Evolutionary conservation across 2,329 filamentous ascomycete genomes (phyloP), one percentile per base, ranked within the genome.

Genomic region (Nothomitra cinnamomea): DNA sequence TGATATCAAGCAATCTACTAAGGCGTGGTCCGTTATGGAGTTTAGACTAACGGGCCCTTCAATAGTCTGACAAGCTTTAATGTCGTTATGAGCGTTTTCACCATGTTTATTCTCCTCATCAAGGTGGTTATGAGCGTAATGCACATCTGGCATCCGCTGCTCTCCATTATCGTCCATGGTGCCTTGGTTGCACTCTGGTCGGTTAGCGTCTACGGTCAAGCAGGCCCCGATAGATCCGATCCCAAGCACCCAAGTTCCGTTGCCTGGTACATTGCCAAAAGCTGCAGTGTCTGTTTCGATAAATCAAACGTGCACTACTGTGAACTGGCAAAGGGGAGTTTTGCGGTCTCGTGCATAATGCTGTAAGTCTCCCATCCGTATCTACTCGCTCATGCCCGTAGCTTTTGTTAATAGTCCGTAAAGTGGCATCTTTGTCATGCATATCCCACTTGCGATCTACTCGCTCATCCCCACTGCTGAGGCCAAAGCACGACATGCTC

Each of bases 241-340:
- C 67, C 77, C 4, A 65, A 71, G 43, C 75, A 80, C 60, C 76
- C 75, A 3, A 80, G 80, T 60, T 71, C 72, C 24, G 73, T 70
- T 22, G 70, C 83, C 5, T 90, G 85, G 85, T 89, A 88, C 65
- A 78, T 89, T 60, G 75, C 76, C 53, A 79, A 83, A 64, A 78
- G 77, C 57, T 90, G 85, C 68, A 70, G 67, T 53, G 72, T 82
- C 38, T 80, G 81, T 1, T 70, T 69, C 53, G 70, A 73, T 3
- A 73, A 73, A 56, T 67, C 66, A 51, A 74, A 76, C 25, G 70
- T 76, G 49, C 67, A 73, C 53, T 79, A 77, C 60, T 90, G 85
- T 65, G 67, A 72, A 61, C 74, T 85, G 64, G 83, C 85, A 5
- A 83, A 87, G 64, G 77, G 73, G 52, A 72, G 74, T 13, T 83